Evolutionary conservation across 2,329 filamentous ascomycete species (phyloP).

Genomic region (Cryphonectria radicalis): DNA sequence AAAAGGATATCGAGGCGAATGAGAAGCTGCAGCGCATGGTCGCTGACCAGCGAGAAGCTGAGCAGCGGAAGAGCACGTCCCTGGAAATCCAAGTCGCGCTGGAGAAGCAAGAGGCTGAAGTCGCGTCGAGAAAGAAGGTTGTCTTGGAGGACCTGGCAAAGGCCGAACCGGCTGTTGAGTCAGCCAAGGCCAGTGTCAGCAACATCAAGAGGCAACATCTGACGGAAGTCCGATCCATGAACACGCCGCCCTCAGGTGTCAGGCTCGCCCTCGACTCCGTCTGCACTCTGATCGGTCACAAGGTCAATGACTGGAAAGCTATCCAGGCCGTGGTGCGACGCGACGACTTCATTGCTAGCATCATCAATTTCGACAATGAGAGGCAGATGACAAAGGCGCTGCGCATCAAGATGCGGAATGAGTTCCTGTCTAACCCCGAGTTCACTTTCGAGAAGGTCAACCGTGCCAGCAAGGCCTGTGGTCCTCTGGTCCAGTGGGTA

Average conservation of each 20-base stretch:
- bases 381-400: constrained; percentile 86
- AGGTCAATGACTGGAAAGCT: constrained; percentile 86
- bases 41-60: constrained; percentile 90
- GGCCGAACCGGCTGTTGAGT: constrained; percentile 89
- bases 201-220: constrained; percentile 98
- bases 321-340: constrained; percentile 86
- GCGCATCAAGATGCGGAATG: constrained; percentile 86
- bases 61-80: constrained; percentile 86
- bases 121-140: constrained; percentile 79
- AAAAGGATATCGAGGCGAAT: constrained; percentile 93
- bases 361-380: constrained; percentile 96
- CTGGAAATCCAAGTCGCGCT: constrained; percentile 86
- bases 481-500: constrained; percentile 96
- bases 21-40: constrained; percentile 98
- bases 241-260: constrained; percentile 87
- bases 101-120: constrained; percentile 87
- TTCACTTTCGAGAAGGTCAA: constrained; percentile 97
- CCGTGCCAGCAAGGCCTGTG: constrained; percentile 94
- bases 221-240: constrained; percentile 97
- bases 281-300: constrained; percentile 90
- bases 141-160: constrained; percentile 86
- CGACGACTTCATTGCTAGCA: constrained; percentile 97
- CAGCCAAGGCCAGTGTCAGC: constrained; percentile 94
- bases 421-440: constrained; percentile 89
- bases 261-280: constrained; percentile 94